phyloP scores from a whole-genome alignment of 129 eudicot species.

The Lactuca saligna region DNA sequence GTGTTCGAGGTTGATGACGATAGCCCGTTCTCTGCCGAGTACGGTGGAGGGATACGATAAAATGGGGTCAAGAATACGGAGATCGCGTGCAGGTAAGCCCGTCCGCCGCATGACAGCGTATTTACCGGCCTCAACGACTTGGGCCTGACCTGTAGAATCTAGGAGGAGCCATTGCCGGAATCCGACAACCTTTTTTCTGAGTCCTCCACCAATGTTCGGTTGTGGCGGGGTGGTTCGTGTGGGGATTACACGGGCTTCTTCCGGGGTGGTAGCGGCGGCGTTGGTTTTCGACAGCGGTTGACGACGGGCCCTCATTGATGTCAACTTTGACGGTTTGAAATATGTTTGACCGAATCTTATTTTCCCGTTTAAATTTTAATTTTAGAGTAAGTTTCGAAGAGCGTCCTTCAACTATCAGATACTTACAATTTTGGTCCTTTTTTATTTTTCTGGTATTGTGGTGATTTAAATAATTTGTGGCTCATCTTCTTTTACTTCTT shows the following conservation, averaged over 20 bases:
- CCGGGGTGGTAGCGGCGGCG: slow-evolving; percentile 13
- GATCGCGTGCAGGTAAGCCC: slow-evolving; percentile 28
- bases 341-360: slow-evolving; percentile 22
- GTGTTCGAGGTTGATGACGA: slow-evolving; percentile 92
- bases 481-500: background rate
- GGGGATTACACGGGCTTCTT: background rate
- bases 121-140: slow-evolving; percentile 34
- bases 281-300: slow-evolving; percentile 23
- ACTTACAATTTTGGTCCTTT: background rate
- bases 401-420: background rate
- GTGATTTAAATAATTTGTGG: background rate
- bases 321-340: slow-evolving; percentile 23
- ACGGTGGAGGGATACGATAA: slow-evolving; percentile 32
- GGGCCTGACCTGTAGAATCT: slow-evolving; percentile 32
- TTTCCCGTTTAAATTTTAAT: slow-evolving; percentile 12
- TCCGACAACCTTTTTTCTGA: slow-evolving; percentile 31
- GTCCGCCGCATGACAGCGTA: slow-evolving; percentile 28
- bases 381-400: slow-evolving; percentile 14
- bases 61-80: slow-evolving; percentile 26
- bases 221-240: slow-evolving; percentile 18
- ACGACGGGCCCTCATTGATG: slow-evolving; percentile 34
- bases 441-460: background rate
- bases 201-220: slow-evolving; percentile 23
- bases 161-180: slow-evolving; percentile 36
- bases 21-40: slow-evolving; percentile 52